Evolutionary conservation across 192 early-diverging fungal species (phyloP).

Genomic region (Backusella circina): DNA sequence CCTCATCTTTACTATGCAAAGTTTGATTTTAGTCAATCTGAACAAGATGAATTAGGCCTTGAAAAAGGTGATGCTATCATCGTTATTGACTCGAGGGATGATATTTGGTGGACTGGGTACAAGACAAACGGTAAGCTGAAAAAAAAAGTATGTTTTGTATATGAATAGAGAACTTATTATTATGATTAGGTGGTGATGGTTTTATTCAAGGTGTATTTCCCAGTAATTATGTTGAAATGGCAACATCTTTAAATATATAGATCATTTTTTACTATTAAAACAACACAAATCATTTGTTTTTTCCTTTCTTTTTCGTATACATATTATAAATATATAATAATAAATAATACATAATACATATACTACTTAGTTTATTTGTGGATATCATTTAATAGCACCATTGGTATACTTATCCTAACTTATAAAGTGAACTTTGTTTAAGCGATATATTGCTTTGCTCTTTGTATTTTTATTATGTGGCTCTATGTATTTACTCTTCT

Average conservation of each 20-base stretch:
- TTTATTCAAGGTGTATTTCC: slow-evolving; percentile 1
- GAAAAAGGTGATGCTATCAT: slow-evolving; percentile 65
- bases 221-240: slow-evolving; percentile 12
- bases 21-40: slow-evolving; percentile 67
- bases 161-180: not conserved
- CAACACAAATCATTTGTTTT: not conserved
- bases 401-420: too few species aligned
- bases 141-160: not conserved
- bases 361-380: too few species aligned
- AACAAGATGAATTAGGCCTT: slow-evolving; percentile 70
- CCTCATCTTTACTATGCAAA: slow-evolving; percentile 61
- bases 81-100: slow-evolving; percentile 73
- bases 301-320: not conserved
- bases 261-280: not conserved
- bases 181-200: not conserved
- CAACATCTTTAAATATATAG: slow-evolving; percentile 4
- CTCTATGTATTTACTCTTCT: too few species aligned
- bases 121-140: slow-evolving; percentile 42
- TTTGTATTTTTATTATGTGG: too few species aligned
- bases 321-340: not conserved
- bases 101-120: slow-evolving; percentile 82
- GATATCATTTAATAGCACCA: too few species aligned
- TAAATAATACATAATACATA: not conserved
- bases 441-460: too few species aligned
- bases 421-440: too few species aligned